Base-by-base conservation (phyloP, 2,329 filamentous ascomycete species). In the Calonectria pteridis region DNA sequence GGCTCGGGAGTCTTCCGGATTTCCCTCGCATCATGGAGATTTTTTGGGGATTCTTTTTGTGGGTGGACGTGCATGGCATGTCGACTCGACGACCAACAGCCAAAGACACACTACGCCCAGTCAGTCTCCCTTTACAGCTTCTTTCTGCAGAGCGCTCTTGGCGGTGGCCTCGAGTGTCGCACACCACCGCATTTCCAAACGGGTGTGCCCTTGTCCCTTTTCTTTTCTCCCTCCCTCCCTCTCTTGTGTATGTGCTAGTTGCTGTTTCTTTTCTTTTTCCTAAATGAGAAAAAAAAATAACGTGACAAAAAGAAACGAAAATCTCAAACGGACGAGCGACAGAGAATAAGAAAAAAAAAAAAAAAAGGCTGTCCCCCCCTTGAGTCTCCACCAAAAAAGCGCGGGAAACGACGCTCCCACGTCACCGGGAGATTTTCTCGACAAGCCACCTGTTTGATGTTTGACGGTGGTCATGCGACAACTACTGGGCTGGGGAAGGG, bases 401-500 rank as follows among this genome's bases (percentile, higher is more conserved):
- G 53, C 29, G 53, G 29, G 31, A 58, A 58, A 58, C 53, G 53
- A 58, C 31, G 53, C 53, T 58, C 53, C 31, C 53, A 58, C 53
- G 53, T 58, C 53, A 58, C 53, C 53, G 53, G 53, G 31, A 58
- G 53, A 58, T 58, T 58, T 58, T 43, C 58, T 63, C 58, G 33
- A 40, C 58, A 65, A 35, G 43, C 40, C 40, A 50, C 40, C 43
- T 49, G 62, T 65, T 65, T 49, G 62, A 65, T 49, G 37, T 50
- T 43, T 43, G 29, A 31, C 18, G 62, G 40, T 29, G 43, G 43
- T 65, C 62, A 65, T 65, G 62, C 58, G 58, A 63, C 58, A 29
- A 63, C 7, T 6, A 13, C 35, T 63, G 20, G 53, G 29, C 29
- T n/a, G 31, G 31, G 6, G 35, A 13, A 13, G 37, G 18, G 37